A percentile compares a stretch with the other conserved stretches of the same genome.
phyloP scores from a whole-genome alignment of 495 filamentous ascomycete species.

The Schizothecium vesticola region DNA sequence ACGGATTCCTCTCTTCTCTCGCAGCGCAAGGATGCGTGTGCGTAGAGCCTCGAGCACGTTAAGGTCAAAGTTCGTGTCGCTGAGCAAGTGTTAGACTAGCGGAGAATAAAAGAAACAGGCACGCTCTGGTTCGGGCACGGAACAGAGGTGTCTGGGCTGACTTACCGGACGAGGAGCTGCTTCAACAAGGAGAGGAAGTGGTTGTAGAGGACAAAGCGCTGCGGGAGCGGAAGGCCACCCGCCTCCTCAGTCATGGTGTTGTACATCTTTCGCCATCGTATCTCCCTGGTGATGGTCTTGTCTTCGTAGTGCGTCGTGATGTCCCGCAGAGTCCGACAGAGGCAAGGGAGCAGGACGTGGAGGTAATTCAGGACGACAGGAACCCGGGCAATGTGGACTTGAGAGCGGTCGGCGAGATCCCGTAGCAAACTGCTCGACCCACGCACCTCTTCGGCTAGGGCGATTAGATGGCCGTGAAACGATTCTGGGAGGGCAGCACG shows the following conservation, averaged over 20 bases:
- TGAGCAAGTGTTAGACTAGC: constrained; percentile 22
- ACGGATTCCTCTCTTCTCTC: constrained; percentile 43
- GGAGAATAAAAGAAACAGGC: not conserved
- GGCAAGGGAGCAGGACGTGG: constrained; percentile 46
- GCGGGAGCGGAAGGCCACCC: constrained; percentile 42
- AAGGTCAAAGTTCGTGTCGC: constrained; percentile 48
- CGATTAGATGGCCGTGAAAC: constrained; percentile 38
- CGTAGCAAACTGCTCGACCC: constrained; percentile 41
- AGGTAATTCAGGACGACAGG: constrained; percentile 47
- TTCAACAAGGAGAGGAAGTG: constrained; percentile 45
- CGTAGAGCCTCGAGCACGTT: constrained; percentile 46
- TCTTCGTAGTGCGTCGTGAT: constrained; percentile 49
- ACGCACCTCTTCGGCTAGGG: constrained; percentile 39
- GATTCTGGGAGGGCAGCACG: constrained; percentile 33
- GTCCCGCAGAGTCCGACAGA: constrained; percentile 44
- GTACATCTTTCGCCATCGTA: constrained; percentile 50
- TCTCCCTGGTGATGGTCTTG: constrained; percentile 37
- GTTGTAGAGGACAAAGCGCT: constrained; percentile 50
- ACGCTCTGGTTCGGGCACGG: not conserved
- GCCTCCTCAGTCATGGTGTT: constrained; percentile 47
- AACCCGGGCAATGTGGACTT: constrained; percentile 42
- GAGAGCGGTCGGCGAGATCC: constrained; percentile 47
- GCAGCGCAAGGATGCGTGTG: constrained; percentile 40
- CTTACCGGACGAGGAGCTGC: constrained; percentile 45
- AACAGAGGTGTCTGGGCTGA: not conserved